Evolutionary conservation across 2,329 filamentous ascomycete genomes (phyloP).

Genomic region (Ophiognomonia clavigignenti-juglandacearum): DNA sequence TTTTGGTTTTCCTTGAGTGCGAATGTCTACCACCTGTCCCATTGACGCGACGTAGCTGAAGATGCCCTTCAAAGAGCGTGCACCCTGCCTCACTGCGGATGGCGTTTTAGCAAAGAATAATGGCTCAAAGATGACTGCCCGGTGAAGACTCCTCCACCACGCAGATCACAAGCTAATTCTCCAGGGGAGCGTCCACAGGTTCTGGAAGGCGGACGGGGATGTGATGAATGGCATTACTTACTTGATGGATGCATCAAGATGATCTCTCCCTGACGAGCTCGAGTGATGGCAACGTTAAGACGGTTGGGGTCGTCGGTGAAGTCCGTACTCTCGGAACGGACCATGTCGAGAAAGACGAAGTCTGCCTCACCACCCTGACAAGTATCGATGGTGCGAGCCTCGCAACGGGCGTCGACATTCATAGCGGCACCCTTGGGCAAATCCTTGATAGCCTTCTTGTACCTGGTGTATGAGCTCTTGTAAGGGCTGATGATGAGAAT

Average conservation of each 20-base stretch:
- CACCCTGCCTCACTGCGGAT: conserved; percentile 6
- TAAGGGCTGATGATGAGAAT: conserved; percentile 37
- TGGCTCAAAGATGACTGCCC: too few species aligned
- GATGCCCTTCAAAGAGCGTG: neutral
- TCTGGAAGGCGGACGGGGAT: too few species aligned
- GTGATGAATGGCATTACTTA: neutral
- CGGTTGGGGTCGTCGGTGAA: conserved; percentile 37
- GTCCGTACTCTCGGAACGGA: conserved; percentile 30
- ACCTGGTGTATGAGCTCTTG: conserved; percentile 28
- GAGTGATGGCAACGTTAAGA: conserved; percentile 36
- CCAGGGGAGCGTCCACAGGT: too few species aligned
- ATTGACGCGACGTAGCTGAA: conserved; percentile 1
- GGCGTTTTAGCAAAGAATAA: too few species aligned
- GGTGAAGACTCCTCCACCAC: too few species aligned
- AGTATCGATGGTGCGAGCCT: conserved; percentile 35
- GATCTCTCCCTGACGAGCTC: conserved; percentile 35
- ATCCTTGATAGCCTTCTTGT: conserved; percentile 18
- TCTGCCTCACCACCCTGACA: conserved; percentile 38
- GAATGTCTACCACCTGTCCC: conserved; percentile 5
- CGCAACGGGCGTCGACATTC: conserved; percentile 25
- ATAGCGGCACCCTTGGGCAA: conserved; percentile 23
- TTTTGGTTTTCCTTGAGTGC: neutral
- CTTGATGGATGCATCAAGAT: conserved; percentile 32
- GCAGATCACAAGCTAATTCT: too few species aligned
- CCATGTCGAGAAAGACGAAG: conserved; percentile 37